Percentiles rank a stretch among this genome's conserved stretches.
Evolutionary conservation across 805 yeast genomes (phyloP).

Genomic region (Cyberlindnera nakhonratchasimensis): DNA sequence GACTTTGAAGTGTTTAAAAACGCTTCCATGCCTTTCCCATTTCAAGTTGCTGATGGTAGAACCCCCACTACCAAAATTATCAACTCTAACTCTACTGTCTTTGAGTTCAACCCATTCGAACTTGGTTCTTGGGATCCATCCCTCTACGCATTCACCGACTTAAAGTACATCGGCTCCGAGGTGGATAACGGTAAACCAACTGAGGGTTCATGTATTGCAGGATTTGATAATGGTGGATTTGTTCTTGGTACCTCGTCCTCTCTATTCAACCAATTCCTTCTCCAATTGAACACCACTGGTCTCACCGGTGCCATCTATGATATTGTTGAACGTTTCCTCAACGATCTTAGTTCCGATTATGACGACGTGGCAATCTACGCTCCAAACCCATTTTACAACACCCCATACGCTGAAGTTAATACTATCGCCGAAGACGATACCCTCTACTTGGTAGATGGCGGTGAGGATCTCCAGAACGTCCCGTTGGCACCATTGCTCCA

Average conservation of each 20-base stretch:
- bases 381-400: slow-evolving; percentile 67
- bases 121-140: slow-evolving; percentile 89
- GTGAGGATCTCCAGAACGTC: slow-evolving; percentile 61
- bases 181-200: slow-evolving; percentile 17
- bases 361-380: slow-evolving; percentile 66
- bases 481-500: slow-evolving; percentile 65
- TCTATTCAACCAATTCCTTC: slow-evolving; percentile 65
- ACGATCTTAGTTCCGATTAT: slow-evolving; percentile 44
- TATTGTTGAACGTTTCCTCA: slow-evolving; percentile 44
- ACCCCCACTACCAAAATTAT: slow-evolving; percentile 56
- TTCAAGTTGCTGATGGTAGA: slow-evolving; percentile 62
- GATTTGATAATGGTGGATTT: slow-evolving; percentile 80
- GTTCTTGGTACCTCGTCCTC: slow-evolving; percentile 81
- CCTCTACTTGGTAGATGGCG: slow-evolving; percentile 65
- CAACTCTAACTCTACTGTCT: slow-evolving; percentile 63
- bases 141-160: slow-evolving; percentile 59
- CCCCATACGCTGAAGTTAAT: slow-evolving; percentile 36
- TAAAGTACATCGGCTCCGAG: slow-evolving; percentile 66
- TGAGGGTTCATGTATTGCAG: slow-evolving; percentile 56
- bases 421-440: slow-evolving; percentile 39
- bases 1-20: slow-evolving; percentile 57
- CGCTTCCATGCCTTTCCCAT: slow-evolving; percentile 71
- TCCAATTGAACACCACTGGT: slow-evolving; percentile 60
- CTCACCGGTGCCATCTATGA: slow-evolving; percentile 43
- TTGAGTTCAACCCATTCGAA: slow-evolving; percentile 63